Evolutionary conservation across 176 grass and related monocot species (phyloP).

Genomic region (Oryza rufipogon): DNA sequence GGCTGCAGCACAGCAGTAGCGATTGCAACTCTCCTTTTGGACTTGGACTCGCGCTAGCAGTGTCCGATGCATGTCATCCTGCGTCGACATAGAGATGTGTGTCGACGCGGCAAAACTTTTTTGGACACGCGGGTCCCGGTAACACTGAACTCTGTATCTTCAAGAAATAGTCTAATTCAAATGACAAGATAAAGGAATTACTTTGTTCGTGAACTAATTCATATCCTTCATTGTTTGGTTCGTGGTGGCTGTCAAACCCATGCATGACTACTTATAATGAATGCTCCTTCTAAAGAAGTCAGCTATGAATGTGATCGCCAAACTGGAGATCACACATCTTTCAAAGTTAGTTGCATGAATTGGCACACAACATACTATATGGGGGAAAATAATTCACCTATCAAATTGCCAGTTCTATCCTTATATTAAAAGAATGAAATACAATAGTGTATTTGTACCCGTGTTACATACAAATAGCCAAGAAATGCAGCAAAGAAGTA

Average conservation of each 20-base stretch:
- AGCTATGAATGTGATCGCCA: background rate
- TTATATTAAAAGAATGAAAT: background rate
- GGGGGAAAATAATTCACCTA: background rate
- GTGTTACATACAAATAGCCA: conserved; percentile 9
- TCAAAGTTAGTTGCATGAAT: background rate
- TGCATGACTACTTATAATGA: background rate
- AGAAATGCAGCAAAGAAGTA: conserved; percentile 2
- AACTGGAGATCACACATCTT: background rate
- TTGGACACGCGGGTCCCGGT: no score
- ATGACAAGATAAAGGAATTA: conserved; percentile 6
- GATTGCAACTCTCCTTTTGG: no score
- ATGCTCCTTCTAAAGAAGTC: background rate
- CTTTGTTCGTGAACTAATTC: background rate
- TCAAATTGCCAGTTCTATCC: background rate
- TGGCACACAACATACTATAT: background rate
- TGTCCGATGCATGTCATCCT: no score
- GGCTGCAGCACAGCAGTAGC: no score
- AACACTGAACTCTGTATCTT: background rate
- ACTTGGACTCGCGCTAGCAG: no score
- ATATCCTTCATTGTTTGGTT: background rate
- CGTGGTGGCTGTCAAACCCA: background rate
- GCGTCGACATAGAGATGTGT: no score
- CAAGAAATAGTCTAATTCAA: background rate
- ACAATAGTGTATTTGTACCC: background rate
- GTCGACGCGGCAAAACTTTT: no score